phyloP scores from a whole-genome alignment of 257 asterid genomes.

The Buddleja alternifolia region DNA sequence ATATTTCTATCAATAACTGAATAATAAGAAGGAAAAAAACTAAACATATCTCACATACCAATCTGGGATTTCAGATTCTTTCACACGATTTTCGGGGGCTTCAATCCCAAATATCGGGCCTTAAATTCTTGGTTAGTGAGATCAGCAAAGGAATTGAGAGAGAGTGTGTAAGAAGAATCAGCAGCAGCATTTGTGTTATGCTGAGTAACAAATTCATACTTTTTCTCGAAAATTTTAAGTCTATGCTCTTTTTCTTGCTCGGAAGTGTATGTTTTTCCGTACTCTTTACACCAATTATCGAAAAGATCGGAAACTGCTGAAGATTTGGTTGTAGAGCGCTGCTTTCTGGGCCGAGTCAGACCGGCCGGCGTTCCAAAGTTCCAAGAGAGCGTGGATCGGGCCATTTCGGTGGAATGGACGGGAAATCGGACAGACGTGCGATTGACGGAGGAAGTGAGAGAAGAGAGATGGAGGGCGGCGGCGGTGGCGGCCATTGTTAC shows the following conservation, averaged over 20 bases:
- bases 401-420: too few species aligned
- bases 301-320: slow-evolving; percentile 63
- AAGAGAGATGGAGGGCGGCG: too few species aligned
- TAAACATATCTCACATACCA: too few species aligned
- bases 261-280: slow-evolving; percentile 71
- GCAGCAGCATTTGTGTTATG: slow-evolving; percentile 64
- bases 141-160: slow-evolving; percentile 88
- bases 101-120: too few species aligned
- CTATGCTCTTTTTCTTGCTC: slow-evolving; percentile 55
- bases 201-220: slow-evolving; percentile 49
- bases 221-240: slow-evolving; percentile 59
- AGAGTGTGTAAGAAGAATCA: slow-evolving; percentile 64
- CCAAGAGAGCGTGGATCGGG: too few species aligned
- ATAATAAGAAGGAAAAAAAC: too few species aligned
- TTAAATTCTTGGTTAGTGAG: slow-evolving; percentile 81
- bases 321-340: slow-evolving; percentile 44
- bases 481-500: too few species aligned
- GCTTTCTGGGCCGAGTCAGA: too few species aligned
- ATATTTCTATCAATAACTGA: too few species aligned
- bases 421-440: too few species aligned
- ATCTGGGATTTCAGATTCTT: slow-evolving; percentile 55
- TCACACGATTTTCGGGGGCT: slow-evolving; percentile 35
- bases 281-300: slow-evolving; percentile 65
- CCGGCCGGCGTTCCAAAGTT: too few species aligned
- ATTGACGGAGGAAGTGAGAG: too few species aligned